A percentile compares a stretch with the other conserved stretches of the same genome.
Evolutionary conservation across 225 moss, liverwort and hornwort species (phyloP).

Genomic region (Antitrichia curtipendula): DNA sequence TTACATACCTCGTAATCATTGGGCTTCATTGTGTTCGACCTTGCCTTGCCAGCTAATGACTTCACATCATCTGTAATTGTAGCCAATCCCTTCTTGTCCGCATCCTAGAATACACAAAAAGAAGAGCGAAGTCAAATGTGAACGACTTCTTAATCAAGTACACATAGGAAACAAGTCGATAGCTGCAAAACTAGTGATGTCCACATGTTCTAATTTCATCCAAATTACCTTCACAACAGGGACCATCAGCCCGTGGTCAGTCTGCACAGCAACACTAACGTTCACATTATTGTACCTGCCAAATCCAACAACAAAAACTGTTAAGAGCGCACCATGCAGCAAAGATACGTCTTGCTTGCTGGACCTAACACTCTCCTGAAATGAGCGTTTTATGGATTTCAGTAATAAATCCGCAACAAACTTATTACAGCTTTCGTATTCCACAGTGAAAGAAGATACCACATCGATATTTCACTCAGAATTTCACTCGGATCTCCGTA

Average conservation of each 20-base stretch:
- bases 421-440: neutral
- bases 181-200: neutral
- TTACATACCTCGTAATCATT: conserved; percentile 59
- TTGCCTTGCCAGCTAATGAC: conserved; percentile 61
- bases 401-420: neutral
- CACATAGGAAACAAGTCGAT: neutral
- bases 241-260: conserved; percentile 77
- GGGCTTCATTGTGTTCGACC: conserved; percentile 65
- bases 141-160: neutral
- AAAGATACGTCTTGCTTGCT: neutral
- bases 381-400: neutral
- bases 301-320: neutral
- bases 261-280: conserved; percentile 80
- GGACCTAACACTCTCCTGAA: neutral
- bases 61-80: conserved; percentile 78
- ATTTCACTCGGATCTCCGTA: neutral
- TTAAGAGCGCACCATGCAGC: neutral
- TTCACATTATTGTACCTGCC: conserved; percentile 79
- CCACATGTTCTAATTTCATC: neutral
- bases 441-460: neutral
- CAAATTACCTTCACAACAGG: conserved; percentile 79
- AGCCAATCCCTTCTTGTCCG: conserved; percentile 76
- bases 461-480: neutral
- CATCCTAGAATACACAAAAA: conserved; percentile 43
- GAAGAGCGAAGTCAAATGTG: neutral